Conservation (phyloP, 176 grass and related monocot genomes). For the Thinopyrum elongatum region DNA sequence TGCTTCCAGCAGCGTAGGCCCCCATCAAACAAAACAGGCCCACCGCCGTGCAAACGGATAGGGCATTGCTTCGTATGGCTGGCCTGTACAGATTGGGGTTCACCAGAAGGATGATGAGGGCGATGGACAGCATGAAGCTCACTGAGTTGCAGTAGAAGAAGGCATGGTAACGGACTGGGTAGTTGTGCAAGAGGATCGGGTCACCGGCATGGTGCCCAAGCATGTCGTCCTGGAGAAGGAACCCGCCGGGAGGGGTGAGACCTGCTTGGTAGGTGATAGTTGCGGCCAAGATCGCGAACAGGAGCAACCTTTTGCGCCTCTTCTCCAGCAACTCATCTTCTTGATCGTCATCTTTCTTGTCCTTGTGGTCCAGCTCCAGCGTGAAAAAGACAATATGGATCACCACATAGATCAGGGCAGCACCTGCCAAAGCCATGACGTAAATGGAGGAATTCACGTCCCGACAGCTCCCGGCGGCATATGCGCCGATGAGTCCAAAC, state of each 20-base stretch:
- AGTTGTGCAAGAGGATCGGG: slow-evolving; percentile 29
- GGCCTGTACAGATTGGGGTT: no score
- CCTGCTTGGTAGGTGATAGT: slow-evolving; percentile 56
- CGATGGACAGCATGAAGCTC: no score
- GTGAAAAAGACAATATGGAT: slow-evolving; percentile 39
- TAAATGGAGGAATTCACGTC: slow-evolving; percentile 11
- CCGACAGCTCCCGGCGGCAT: slow-evolving; percentile 41
- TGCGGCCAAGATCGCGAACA: slow-evolving; percentile 36
- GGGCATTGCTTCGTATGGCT: no score
- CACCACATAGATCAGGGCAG: slow-evolving; percentile 25
- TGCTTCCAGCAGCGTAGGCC: no score
- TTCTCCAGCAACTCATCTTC: background rate
- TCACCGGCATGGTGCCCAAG: background rate
- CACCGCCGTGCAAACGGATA: no score
- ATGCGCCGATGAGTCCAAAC: slow-evolving; percentile 41
- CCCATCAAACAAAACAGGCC: no score
- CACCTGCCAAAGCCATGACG: slow-evolving; percentile 27
- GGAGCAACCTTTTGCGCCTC: slow-evolving; percentile 29
- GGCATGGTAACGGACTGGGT: background rate
- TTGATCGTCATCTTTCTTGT: background rate
- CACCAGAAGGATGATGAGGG: no score
- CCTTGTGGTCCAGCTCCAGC: background rate
- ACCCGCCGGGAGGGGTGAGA: slow-evolving; percentile 41
- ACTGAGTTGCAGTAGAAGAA: no score
- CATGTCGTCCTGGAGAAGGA: background rate